Conservation (phyloP, 257 asterid species). For the Jacaranda copaia region DNA sequence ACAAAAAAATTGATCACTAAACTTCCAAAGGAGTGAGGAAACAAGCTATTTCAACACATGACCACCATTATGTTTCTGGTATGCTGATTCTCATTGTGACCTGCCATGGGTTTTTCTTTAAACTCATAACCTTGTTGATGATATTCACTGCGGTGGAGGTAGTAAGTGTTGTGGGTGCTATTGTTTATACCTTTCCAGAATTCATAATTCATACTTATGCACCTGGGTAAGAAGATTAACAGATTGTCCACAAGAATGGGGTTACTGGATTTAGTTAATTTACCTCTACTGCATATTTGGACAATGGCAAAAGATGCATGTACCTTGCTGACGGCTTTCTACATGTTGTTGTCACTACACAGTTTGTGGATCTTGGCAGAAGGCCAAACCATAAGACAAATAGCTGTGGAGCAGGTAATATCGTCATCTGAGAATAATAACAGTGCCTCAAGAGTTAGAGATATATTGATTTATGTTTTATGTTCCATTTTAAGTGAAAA, state of each 20-base stretch:
- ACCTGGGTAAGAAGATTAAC: conserved; percentile 51
- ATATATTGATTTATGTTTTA: no score
- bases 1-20: conserved; percentile 45
- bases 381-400: conserved; percentile 48
- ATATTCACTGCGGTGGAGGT: conserved; percentile 43
- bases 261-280: conserved; percentile 25
- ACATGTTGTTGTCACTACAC: conserved; percentile 25
- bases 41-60: conserved; percentile 49
- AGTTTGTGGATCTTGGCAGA: conserved; percentile 55
- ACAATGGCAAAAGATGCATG: background rate
- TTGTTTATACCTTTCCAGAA: conserved; percentile 52
- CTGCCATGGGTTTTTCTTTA: conserved; percentile 4
- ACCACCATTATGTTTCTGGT: conserved; percentile 54
- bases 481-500: background rate
- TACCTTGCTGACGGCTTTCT: conserved; percentile 31
- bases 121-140: conserved; percentile 6
- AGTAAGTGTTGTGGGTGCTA: conserved; percentile 47
- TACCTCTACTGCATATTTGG: no score
- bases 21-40: conserved; percentile 53
- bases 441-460: no score
- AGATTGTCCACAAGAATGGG: conserved; percentile 24
- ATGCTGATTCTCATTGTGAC: conserved; percentile 26
- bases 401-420: conserved; percentile 55
- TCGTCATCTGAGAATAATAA: conserved; percentile 1
- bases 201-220: conserved; percentile 48